Evolutionary conservation across 345 rosid genomes (phyloP).

Genomic region (Salix dunnii): DNA sequence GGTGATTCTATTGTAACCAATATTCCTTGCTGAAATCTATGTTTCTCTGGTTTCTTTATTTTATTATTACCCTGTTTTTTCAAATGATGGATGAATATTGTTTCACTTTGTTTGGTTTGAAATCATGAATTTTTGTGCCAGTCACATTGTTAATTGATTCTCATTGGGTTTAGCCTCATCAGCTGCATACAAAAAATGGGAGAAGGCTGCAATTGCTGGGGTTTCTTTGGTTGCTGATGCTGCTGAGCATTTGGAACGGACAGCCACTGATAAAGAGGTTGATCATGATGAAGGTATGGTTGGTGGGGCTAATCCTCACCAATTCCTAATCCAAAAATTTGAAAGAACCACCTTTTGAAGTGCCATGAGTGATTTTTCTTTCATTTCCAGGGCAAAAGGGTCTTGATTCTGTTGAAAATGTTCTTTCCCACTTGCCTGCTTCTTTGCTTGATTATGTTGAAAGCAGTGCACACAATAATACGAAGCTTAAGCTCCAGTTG

Average conservation of each 20-base stretch:
- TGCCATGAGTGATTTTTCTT: constrained; percentile 15
- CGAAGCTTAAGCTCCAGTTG: constrained; percentile 89
- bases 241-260: constrained; percentile 92
- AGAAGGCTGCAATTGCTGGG: constrained; percentile 97
- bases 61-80: background rate
- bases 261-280: constrained; percentile 49
- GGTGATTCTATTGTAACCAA: background rate
- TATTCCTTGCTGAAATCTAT: background rate
- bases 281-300: constrained; percentile 44
- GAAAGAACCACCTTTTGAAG: constrained; percentile 8
- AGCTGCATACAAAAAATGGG: constrained; percentile 89
- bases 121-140: background rate
- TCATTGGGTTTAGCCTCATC: constrained; percentile 43
- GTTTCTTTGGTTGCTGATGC: constrained; percentile 99
- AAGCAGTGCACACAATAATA: constrained; percentile 41
- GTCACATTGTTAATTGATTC: constrained; percentile 19
- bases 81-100: background rate
- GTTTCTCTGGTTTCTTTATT: background rate
- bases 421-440: constrained; percentile 35
- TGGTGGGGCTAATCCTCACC: constrained; percentile 23
- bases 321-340: constrained; percentile 20
- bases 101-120: background rate
- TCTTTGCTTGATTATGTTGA: constrained; percentile 51
- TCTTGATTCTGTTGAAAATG: constrained; percentile 42
- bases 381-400: constrained; percentile 37